Evolutionary conservation across 257 asterid genomes (phyloP).

Genomic region (Rhazya stricta): DNA sequence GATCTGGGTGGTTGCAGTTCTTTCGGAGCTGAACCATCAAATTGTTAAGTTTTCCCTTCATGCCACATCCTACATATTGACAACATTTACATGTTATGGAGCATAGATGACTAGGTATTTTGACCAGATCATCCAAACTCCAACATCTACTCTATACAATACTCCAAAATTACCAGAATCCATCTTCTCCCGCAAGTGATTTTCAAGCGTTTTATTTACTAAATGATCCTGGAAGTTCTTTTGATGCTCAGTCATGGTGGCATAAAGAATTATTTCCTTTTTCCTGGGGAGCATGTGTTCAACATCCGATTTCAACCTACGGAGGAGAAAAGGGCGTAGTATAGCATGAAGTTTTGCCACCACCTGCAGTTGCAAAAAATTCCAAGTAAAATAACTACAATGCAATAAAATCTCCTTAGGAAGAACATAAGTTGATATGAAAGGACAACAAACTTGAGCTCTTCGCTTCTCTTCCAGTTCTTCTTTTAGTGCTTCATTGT

Average conservation of each 20-base stretch:
- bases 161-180: conserved; percentile 35
- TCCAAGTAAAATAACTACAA: conserved; percentile 12
- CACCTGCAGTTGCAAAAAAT: conserved; percentile 49
- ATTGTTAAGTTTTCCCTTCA: conserved; percentile 74
- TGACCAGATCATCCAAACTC: background rate
- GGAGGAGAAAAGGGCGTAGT: conserved; percentile 88
- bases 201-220: conserved; percentile 69
- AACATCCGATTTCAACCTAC: conserved; percentile 91
- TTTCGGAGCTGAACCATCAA: conserved; percentile 93
- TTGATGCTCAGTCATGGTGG: conserved; percentile 78
- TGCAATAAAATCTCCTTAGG: conserved; percentile 5
- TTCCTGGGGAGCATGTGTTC: conserved; percentile 87
- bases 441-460: conserved; percentile 53
- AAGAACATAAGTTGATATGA: conserved; percentile 7
- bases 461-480: conserved; percentile 81
- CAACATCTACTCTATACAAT: background rate
- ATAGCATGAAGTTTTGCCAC: conserved; percentile 93
- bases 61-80: conserved; percentile 54
- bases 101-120: background rate
- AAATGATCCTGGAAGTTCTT: conserved; percentile 87
- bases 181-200: conserved; percentile 45
- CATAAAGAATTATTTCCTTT: conserved; percentile 89
- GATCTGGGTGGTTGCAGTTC: conserved; percentile 97
- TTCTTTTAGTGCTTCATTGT: conserved; percentile 56
- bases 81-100: conserved; percentile 6